Evolutionary conservation across 768 basidiomycete species (phyloP).

Genomic region (Gloeopeniophorella convolvens): DNA sequence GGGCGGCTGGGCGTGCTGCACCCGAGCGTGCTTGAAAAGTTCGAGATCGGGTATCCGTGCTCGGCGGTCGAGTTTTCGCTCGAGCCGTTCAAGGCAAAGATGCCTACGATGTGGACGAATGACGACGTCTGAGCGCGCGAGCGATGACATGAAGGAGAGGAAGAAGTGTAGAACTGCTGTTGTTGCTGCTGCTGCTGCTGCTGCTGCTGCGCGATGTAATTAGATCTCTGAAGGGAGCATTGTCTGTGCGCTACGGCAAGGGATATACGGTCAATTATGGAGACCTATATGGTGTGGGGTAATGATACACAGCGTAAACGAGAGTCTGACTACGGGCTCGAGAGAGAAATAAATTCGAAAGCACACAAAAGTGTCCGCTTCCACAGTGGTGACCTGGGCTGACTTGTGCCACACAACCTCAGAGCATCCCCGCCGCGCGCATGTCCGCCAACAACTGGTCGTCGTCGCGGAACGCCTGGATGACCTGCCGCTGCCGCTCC

Average conservation of each 20-base stretch:
- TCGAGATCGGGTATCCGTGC: constrained; percentile 92
- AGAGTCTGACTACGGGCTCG: not conserved
- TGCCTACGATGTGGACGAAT: constrained; percentile 51
- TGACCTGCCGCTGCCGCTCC: constrained; percentile 36
- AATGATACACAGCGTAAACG: constrained; percentile 1
- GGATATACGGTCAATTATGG: not conserved
- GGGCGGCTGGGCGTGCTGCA: constrained; percentile 93
- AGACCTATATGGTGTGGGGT: not conserved
- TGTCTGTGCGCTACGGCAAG: not conserved
- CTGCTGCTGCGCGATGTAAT: too few relatives aligned
- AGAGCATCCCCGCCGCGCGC: constrained; percentile 60
- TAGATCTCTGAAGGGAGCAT: not conserved
- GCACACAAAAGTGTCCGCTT: not conserved
- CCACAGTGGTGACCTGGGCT: not conserved
- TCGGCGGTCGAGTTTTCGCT: constrained; percentile 91
- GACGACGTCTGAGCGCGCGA: constrained; percentile 28
- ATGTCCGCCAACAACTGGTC: constrained; percentile 52
- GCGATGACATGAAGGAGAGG: not conserved
- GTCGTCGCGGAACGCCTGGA: constrained; percentile 46
- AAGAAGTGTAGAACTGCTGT: not conserved
- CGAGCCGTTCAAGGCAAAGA: constrained; percentile 85
- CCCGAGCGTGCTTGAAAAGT: constrained; percentile 85
- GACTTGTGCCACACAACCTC: constrained; percentile 8
- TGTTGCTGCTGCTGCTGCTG: too few relatives aligned
- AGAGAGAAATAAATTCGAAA: not conserved